phyloP scores from a whole-genome alignment of 2,329 filamentous ascomycete species.

The Dactylellina parvicollis region DNA sequence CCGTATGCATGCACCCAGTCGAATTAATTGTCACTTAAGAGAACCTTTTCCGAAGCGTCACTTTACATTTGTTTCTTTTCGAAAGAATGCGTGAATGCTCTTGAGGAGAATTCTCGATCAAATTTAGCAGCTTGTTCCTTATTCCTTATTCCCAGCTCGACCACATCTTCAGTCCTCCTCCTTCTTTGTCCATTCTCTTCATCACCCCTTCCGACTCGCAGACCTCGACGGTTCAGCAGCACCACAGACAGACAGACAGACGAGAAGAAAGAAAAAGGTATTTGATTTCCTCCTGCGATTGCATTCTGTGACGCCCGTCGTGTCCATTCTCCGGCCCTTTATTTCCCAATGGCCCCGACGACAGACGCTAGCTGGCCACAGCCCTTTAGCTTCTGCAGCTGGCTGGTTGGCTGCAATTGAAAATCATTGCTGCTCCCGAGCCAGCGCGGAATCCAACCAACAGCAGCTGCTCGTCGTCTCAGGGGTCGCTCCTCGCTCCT shows the following conservation, averaged over 20 bases:
- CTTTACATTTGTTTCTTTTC: neutral
- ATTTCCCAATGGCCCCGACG: neutral
- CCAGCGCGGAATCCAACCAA: neutral
- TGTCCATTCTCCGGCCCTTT: neutral
- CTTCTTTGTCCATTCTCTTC: neutral
- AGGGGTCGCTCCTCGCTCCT: neutral
- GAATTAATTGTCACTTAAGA: neutral
- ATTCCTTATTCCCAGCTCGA: neutral
- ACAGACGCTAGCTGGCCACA: neutral
- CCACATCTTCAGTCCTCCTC: neutral
- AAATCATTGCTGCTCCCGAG: neutral
- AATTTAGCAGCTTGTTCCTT: neutral
- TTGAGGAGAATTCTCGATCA: constrained; percentile 18
- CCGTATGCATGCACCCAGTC: neutral
- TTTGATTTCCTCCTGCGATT: neutral
- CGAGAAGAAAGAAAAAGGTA: constrained; percentile 10
- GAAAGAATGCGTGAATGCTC: constrained; percentile 5
- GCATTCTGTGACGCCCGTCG: neutral
- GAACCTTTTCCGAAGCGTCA: neutral
- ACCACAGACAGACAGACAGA: neutral
- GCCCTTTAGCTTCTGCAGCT: neutral
- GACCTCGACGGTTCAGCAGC: constrained; percentile 9
- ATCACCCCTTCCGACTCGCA: neutral
- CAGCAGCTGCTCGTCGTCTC: neutral
- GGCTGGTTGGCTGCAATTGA: neutral